A percentile compares a stretch with the other conserved stretches of the same genome.
These are phyloP conservation scores for Vitis amurensis DNA, from an alignment of 164 flowering plant genomes.

Conservation along the genomic window DNA sequence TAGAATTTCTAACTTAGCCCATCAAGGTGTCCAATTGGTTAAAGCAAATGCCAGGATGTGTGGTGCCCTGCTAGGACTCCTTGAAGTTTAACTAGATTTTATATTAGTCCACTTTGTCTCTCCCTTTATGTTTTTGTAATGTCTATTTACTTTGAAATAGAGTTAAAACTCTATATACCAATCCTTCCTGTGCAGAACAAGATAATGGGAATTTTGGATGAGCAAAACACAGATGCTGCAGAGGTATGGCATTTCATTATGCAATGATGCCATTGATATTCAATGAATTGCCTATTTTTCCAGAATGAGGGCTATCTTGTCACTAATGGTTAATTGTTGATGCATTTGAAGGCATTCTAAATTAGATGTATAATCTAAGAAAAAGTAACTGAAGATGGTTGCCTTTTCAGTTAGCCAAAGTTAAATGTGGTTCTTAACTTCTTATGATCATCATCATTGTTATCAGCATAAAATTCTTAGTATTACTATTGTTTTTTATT, in stretches of 20 bases:
- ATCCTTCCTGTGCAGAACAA: constrained; percentile 34
- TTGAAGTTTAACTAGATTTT: no score
- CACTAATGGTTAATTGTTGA: background rate
- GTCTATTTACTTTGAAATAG: background rate
- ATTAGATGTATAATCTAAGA: background rate
- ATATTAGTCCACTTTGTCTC: background rate
- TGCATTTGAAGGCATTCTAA: background rate
- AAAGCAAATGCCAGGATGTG: no score
- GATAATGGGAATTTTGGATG: constrained; percentile 14
- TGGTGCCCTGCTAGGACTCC: no score
- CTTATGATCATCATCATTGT: no score
- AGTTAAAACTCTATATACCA: background rate
- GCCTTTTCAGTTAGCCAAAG: background rate
- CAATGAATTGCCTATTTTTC: background rate
- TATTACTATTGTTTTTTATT: no score
- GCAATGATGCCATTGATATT: background rate
- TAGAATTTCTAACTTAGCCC: no score
- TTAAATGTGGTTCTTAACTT: no score
- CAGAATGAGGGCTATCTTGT: background rate
- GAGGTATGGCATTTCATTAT: constrained; percentile 28
- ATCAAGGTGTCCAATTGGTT: no score
- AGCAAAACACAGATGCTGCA: constrained; percentile 22
- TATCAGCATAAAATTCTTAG: no score
- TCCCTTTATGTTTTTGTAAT: background rate
- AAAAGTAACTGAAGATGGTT: background rate